These are phyloP conservation scores for Mucor racemosus DNA, from an alignment of 371 early-diverging fungal species.

Conservation along the genomic window DNA sequence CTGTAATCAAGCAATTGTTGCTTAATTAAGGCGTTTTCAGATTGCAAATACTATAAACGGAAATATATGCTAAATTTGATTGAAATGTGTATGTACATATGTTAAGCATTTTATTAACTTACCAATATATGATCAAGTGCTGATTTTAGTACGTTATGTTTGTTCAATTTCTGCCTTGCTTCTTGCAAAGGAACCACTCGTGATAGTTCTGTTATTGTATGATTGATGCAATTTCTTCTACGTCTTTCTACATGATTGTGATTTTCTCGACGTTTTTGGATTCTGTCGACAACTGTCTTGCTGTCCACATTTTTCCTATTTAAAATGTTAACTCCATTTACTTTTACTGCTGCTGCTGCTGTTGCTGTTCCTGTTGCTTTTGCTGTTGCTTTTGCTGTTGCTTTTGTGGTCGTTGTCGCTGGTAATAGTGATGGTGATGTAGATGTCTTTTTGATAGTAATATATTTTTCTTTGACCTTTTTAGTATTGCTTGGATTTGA, in stretches of 20 bases:
- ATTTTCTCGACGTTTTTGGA: constrained; percentile 67
- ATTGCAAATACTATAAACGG: constrained; percentile 12
- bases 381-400: background rate
- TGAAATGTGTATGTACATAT: background rate
- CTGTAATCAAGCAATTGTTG: constrained; percentile 28
- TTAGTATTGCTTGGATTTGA: constrained; percentile 13
- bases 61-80: constrained; percentile 16
- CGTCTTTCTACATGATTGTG: constrained; percentile 71
- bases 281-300: constrained; percentile 64
- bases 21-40: constrained; percentile 16
- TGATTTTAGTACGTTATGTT: constrained; percentile 46
- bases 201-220: constrained; percentile 54
- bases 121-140: constrained; percentile 43
- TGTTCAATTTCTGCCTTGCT: constrained; percentile 40
- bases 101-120: background rate
- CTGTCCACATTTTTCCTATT: constrained; percentile 67
- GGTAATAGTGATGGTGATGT: background rate
- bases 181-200: constrained; percentile 45
- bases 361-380: too few species aligned
- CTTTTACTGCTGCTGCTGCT: constrained; percentile 24
- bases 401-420: constrained; percentile 23
- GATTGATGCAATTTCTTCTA: constrained; percentile 68
- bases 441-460: background rate
- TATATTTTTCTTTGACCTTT: background rate
- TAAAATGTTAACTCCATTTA: constrained; percentile 59